Conservation (phyloP, 495 filamentous ascomycete genomes). For the Sporormia fimetaria region DNA sequence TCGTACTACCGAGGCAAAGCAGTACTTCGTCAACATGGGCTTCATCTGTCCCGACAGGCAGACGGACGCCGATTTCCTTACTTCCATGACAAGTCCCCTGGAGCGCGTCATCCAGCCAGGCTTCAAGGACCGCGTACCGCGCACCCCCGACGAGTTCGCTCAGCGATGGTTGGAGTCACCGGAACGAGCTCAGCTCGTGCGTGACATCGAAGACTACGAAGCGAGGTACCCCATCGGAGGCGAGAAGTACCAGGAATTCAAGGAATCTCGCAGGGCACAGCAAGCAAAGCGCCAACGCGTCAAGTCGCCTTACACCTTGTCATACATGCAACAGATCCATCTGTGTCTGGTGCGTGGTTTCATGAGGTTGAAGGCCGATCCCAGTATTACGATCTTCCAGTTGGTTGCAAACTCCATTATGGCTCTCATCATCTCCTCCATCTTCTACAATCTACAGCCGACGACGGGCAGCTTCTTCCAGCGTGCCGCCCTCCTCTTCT, state of each 20-base stretch:
- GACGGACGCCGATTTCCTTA: constrained; percentile 62
- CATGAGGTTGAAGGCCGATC: constrained; percentile 56
- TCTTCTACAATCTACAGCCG: constrained; percentile 64
- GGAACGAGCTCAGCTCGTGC: constrained; percentile 52
- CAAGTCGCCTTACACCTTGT: constrained; percentile 67
- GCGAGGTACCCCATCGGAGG: constrained; percentile 50
- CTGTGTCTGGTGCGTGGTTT: constrained; percentile 70
- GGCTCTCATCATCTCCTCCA: constrained; percentile 65
- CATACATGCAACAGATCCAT: constrained; percentile 55
- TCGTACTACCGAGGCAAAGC: constrained; percentile 22
- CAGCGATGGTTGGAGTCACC: constrained; percentile 61
- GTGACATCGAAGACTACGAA: constrained; percentile 63
- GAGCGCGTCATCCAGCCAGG: constrained; percentile 52
- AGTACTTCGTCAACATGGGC: constrained; percentile 43
- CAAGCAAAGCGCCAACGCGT: constrained; percentile 53
- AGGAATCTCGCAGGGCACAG: constrained; percentile 50
- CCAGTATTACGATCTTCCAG: constrained; percentile 55
- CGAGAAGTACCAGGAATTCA: constrained; percentile 55
- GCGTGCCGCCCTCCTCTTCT: constrained; percentile 76
- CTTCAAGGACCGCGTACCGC: constrained; percentile 52
- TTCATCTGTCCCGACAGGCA: constrained; percentile 48
- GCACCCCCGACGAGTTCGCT: constrained; percentile 60
- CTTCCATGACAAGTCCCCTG: constrained; percentile 55
- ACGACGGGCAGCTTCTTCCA: constrained; percentile 62
- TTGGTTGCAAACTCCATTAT: constrained; percentile 65